Percentiles rank a stretch among this genome's conserved stretches.
Evolutionary conservation across 2,329 filamentous ascomycete species (phyloP).

Genomic region (Periconia digitata): DNA sequence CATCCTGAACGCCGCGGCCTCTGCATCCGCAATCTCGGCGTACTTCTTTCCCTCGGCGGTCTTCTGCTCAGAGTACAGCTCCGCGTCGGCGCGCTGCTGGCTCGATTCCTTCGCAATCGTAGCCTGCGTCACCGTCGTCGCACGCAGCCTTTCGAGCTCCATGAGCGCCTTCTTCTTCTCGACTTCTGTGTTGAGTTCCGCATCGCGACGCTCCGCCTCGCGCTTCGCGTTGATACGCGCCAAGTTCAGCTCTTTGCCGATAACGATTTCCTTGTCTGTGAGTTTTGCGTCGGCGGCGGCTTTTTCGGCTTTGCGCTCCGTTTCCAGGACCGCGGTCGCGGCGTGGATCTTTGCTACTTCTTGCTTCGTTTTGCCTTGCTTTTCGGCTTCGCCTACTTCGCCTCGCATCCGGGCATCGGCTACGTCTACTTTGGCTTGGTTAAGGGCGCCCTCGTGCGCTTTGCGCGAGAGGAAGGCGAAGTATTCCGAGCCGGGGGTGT

Average conservation of each 20-base stretch:
- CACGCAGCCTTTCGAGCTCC: slow-evolving; percentile 77
- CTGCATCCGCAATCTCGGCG: slow-evolving; percentile 61
- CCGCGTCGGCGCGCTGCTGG: slow-evolving; percentile 67
- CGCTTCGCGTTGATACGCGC: slow-evolving; percentile 73
- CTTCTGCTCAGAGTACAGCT: slow-evolving; percentile 52
- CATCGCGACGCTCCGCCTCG: slow-evolving; percentile 72
- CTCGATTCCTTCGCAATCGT: slow-evolving; percentile 68
- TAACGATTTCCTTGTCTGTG: slow-evolving; percentile 69
- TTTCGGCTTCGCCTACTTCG: slow-evolving; percentile 75
- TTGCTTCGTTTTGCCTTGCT: slow-evolving; percentile 78
- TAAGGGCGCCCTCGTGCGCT: slow-evolving; percentile 81
- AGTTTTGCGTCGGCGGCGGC: slow-evolving; percentile 76
- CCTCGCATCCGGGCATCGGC: slow-evolving; percentile 63
- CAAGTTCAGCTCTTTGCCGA: slow-evolving; percentile 74
- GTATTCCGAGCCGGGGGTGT: slow-evolving; percentile 79
- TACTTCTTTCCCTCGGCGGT: slow-evolving; percentile 58
- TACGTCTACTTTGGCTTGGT: slow-evolving; percentile 70
- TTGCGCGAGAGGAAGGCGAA: slow-evolving; percentile 81
- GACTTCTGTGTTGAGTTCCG: slow-evolving; percentile 77
- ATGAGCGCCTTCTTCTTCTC: slow-evolving; percentile 76
- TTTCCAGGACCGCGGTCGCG: slow-evolving; percentile 81
- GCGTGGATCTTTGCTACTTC: slow-evolving; percentile 88
- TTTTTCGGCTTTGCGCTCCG: slow-evolving; percentile 80
- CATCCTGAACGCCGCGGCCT: slow-evolving; percentile 53
- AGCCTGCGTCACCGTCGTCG: slow-evolving; percentile 76